Evolutionary conservation across 306 rosid species (phyloP), one percentile per base, ranked within the genome.

Genomic region (Oemleria cerasiformis): DNA sequence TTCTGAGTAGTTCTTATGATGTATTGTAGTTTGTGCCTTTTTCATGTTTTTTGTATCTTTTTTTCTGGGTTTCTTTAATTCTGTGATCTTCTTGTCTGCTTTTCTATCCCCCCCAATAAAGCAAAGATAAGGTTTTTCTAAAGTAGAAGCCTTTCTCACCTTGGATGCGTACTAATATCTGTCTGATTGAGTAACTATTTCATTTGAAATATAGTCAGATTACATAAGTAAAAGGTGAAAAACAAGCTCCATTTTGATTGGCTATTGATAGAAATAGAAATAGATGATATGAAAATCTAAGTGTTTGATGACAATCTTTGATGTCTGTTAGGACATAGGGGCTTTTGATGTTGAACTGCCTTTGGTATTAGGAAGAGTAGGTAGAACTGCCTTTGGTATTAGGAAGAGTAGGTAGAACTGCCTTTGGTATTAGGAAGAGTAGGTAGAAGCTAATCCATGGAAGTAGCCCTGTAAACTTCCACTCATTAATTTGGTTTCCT

Each of bases 11-110:
- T 67, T 36, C 19, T 14, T 75, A 45, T 55, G 73, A 36, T 60
- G 20, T 58, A 20, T 68, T 11, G 48, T 70, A 49, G 70, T 65
- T 43, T 71, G 10, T 69, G 8, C 36, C 5, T 15, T 70, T 39
- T 61, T 47, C 8, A 41, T 34, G 62, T 72, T 44, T 77, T 71
- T 36, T 70, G 54, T 57, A 17, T 55, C 16, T 4, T 19, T 9
- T 48, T 72, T 70, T 47, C 30, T 80, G 62, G 79, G 34, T 41
- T 65, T 43, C 15, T 19, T 15, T 41, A 13, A 30, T 34, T 75
- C 6, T 54, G 21, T 34, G 70, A 63, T 21, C 38, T 38, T 38
- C 7, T 20, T 45, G 44, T 2, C 1, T 4, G 34, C 9, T 45
- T 15, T 10, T 45, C 25, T 43, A 15, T 44, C 45, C 47, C 40